Conservation (phyloP, 2,329 filamentous ascomycete genomes). For the Samsoniella hepiali region DNA sequence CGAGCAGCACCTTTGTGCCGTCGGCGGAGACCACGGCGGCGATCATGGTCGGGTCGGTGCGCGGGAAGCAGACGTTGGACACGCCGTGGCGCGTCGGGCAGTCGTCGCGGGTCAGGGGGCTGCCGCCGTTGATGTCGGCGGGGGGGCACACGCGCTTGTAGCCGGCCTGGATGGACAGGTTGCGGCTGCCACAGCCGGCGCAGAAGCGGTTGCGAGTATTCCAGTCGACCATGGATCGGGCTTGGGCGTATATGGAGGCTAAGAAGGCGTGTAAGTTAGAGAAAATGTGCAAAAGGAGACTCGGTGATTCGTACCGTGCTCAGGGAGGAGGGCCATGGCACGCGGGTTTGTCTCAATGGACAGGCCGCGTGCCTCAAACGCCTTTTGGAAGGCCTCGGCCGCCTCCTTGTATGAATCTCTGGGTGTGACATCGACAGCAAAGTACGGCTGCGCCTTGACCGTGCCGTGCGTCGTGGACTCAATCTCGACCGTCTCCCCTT, state of each 20-base stretch:
- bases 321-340: constrained; percentile 49
- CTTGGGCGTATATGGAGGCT: constrained; percentile 91
- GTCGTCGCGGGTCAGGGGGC: constrained; percentile 52
- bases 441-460: constrained; percentile 79
- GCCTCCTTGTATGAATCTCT: constrained; percentile 60
- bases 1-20: constrained; percentile 74
- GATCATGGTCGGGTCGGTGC: constrained; percentile 93
- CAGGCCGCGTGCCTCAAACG: constrained; percentile 52
- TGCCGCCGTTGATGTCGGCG: constrained; percentile 54
- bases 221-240: constrained; percentile 88
- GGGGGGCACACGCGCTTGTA: constrained; percentile 79
- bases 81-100: constrained; percentile 82
- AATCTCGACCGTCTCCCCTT: constrained; percentile 28
- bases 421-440: constrained; percentile 85
- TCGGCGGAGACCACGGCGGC: constrained; percentile 85
- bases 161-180: constrained; percentile 73
- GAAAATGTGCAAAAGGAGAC: too few species aligned
- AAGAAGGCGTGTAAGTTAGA: not conserved
- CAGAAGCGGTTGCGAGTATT: constrained; percentile 91
- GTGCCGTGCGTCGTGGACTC: constrained; percentile 51
- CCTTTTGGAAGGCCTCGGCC: constrained; percentile 47
- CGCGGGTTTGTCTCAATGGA: constrained; percentile 66
- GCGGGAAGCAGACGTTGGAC: constrained; percentile 87
- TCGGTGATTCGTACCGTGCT: constrained; percentile 4
- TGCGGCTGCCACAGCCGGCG: constrained; percentile 79